Evolutionary conservation across 768 basidiomycete genomes (phyloP).

Genomic region (Phanerochaete sordida): DNA sequence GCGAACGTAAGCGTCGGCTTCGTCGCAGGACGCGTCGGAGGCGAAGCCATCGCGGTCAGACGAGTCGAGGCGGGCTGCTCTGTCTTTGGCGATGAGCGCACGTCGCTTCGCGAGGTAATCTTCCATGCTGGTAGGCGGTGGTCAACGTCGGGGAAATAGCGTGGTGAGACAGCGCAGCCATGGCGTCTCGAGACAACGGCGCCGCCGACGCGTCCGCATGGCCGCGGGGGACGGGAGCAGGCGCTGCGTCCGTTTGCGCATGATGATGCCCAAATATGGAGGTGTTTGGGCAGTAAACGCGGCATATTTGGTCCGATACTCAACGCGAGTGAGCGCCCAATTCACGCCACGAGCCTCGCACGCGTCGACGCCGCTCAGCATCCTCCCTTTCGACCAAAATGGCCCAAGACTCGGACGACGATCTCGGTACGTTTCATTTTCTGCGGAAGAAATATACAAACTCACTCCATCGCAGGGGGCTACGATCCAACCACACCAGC

Average conservation of each 20-base stretch:
- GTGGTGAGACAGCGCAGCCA: neutral
- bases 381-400: conserved; percentile 6
- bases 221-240: neutral
- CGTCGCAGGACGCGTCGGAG: conserved; percentile 21
- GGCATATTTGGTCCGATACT: neutral
- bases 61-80: conserved; percentile 23
- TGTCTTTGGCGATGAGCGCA: conserved; percentile 25
- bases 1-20: conserved; percentile 60
- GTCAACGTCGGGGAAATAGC: neutral
- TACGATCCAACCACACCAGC: conserved; percentile 30
- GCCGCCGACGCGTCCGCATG: neutral
- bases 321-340: neutral
- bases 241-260: neutral
- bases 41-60: neutral
- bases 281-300: too few relatives aligned
- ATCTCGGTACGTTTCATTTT: conserved; percentile 20
- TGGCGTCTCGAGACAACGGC: neutral
- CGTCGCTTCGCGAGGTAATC: conserved; percentile 20
- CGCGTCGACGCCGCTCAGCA: neutral
- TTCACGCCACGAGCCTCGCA: neutral
- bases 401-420: conserved; percentile 20
- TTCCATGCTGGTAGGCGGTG: conserved; percentile 9
- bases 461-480: conserved; percentile 13
- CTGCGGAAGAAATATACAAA: conserved; percentile 12
- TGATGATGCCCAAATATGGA: neutral